Conservation (phyloP, 345 rosid species). For the Populus davidiana region DNA sequence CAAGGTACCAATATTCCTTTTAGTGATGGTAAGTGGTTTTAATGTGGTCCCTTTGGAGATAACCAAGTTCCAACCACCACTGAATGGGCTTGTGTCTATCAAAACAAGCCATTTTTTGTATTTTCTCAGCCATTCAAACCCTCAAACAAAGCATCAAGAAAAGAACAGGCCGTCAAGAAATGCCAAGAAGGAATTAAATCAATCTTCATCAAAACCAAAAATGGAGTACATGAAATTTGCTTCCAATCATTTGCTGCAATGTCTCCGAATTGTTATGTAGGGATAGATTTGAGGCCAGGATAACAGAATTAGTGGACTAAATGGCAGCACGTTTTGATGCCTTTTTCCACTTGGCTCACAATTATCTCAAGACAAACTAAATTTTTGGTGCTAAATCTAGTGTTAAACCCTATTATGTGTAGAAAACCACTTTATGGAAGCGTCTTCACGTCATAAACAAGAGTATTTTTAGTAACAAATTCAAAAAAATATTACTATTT, state of each 20-base stretch:
- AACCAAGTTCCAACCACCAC: conserved; percentile 31
- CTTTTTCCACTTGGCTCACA: conserved; percentile 5
- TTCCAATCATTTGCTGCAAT: conserved; percentile 27
- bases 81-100: not conserved
- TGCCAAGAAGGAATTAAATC: conserved; percentile 33
- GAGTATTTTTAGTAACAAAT: too few relatives aligned
- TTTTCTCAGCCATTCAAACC: conserved; percentile 15
- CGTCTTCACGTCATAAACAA: too few relatives aligned
- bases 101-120: conserved; percentile 29
- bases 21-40: not conserved
- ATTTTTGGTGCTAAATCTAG: not conserved
- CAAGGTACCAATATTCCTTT: conserved; percentile 12
- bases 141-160: not conserved
- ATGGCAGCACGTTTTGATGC: conserved; percentile 20
- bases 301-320: conserved; percentile 14
- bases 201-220: conserved; percentile 22
- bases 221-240: conserved; percentile 8
- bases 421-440: too few relatives aligned
- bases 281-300: not conserved
- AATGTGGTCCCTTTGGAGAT: conserved; percentile 28
- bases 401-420: not conserved
- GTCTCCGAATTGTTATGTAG: not conserved
- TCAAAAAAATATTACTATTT: too few relatives aligned
- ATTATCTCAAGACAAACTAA: not conserved
- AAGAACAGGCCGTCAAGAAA: conserved; percentile 2